Base-by-base conservation (phyloP, 768 basidiomycete species). In the Pleurotus eryngii region DNA sequence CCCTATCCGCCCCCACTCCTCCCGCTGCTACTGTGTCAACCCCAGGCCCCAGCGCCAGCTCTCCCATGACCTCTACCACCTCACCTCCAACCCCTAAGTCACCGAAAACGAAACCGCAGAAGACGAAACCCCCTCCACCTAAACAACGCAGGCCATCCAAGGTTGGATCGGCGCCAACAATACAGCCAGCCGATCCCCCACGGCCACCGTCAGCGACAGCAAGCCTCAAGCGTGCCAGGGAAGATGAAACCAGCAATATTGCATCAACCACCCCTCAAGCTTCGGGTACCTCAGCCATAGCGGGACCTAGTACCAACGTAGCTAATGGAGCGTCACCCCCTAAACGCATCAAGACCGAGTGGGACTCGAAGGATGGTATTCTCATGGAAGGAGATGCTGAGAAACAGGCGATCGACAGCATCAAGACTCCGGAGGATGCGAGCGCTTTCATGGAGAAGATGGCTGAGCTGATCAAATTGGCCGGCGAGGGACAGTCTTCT, bases 41-140 rank as follows among this genome's bases (percentile, higher is more conserved):
- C 0, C 77, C 79, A 2, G 70, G 65, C 35, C 65, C 76, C 46
- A 80, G 70, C 55, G 77, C 80, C 0, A 67, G 80, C 0, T 87
- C 86, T 4, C 84, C 86, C 8, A 77, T 76, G 8, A 72, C 78
- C 15, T 73, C 77, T 20, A 76, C 77, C 22, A 76, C 80, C 35
- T 88, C 87, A 8, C 88, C 89, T 1, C 81, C 81, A 63, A 79
- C 79, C 4, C 82, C 87, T 1, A 90, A 85, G 68, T 90, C 90
- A 3, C 90, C 90, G 0, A 88, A 85, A 65, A 68, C 68, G 53
- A 89, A 83, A 67, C 65, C 74, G 1, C 54, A 70, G 14, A 43
- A 76, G n/a, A 88, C 82, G 69, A 56, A 76, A 14, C 85, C 80
- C 64, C 27, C 51, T 15, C 37, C 35, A 3, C 58, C 72, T 8